Percentiles rank a stretch among this genome's conserved stretches.
Evolutionary conservation across 2,329 filamentous ascomycete species (phyloP).

Genomic region (Lasiodiplodia sp.): DNA sequence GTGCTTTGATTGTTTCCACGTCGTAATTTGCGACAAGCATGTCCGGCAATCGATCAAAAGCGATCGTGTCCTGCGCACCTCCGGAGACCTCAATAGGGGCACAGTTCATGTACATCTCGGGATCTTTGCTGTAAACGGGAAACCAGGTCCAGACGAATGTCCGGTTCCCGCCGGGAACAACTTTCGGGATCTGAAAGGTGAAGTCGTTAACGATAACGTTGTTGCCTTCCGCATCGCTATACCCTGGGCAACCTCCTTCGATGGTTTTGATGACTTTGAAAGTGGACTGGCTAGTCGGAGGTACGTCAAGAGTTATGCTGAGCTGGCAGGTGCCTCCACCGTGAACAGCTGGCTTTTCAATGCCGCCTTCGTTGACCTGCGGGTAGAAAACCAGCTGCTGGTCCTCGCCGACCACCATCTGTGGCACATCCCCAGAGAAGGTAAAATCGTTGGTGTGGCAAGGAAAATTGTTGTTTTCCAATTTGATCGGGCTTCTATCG

Average conservation of each 20-base stretch:
- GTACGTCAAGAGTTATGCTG: conserved; percentile 72
- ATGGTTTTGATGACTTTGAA: conserved; percentile 93
- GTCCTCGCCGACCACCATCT: conserved; percentile 60
- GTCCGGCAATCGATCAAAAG: conserved; percentile 70
- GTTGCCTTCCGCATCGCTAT: too few relatives aligned
- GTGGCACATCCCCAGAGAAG: too few relatives aligned
- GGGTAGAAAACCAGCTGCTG: conserved; percentile 67
- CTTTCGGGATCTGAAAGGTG: conserved; percentile 73
- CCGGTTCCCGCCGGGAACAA: conserved; percentile 77
- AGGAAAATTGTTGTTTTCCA: too few relatives aligned
- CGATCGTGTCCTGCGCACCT: conserved; percentile 58
- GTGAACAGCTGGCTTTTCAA: conserved; percentile 74
- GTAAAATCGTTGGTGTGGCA: too few relatives aligned
- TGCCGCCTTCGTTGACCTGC: background rate
- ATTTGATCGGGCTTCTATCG: too few relatives aligned
- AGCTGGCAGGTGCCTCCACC: conserved; percentile 93
- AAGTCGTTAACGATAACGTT: conserved; percentile 60
- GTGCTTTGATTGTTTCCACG: too few relatives aligned
- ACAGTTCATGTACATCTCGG: conserved; percentile 98
- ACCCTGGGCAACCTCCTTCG: conserved; percentile 85
- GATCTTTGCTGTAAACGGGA: conserved; percentile 77
- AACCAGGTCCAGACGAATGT: conserved; percentile 94
- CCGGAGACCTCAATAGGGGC: conserved; percentile 72
- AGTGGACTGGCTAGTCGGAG: conserved; percentile 59
- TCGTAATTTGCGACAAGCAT: conserved; percentile 76